phyloP scores from a whole-genome alignment of 306 rosid species.

The Fragaria iinumae region DNA sequence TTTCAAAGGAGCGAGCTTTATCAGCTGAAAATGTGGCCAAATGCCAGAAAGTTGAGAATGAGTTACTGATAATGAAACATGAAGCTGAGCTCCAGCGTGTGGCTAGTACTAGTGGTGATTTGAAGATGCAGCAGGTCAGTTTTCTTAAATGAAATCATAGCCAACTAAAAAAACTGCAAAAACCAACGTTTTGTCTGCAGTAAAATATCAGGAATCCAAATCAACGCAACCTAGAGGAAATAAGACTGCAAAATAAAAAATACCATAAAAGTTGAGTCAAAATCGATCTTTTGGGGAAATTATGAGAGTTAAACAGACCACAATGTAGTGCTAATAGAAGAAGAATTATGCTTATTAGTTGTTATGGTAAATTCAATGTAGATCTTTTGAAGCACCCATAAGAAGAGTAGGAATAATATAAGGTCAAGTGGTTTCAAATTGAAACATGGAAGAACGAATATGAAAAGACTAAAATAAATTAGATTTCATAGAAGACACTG shows the following conservation, averaged over 20 bases:
- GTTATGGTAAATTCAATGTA: not conserved
- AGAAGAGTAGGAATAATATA: not conserved
- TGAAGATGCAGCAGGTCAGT: constrained; percentile 70
- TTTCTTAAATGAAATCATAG: not conserved
- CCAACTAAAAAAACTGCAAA: not conserved
- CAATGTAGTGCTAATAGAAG: not conserved
- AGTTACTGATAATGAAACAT: constrained; percentile 48
- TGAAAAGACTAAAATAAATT: not conserved
- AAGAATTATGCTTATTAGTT: not conserved
- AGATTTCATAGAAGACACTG: not conserved
- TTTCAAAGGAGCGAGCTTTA: constrained; percentile 51
- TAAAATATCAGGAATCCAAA: not conserved
- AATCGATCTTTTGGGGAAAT: not conserved
- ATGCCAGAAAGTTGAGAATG: constrained; percentile 53
- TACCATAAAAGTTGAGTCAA: not conserved
- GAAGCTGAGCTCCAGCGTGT: constrained; percentile 42
- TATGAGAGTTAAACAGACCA: not conserved
- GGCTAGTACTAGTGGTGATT: constrained; percentile 29
- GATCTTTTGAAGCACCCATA: not conserved
- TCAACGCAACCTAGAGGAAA: not conserved
- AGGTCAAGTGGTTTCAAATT: not conserved
- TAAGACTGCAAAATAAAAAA: not conserved
- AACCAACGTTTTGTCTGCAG: not conserved
- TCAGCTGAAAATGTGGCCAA: constrained; percentile 44
- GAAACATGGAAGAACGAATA: not conserved